A percentile compares a stretch with the other conserved stretches of the same genome.
Conservation (phyloP, 768 basidiomycete genomes). For the Daedalea quercina region DNA sequence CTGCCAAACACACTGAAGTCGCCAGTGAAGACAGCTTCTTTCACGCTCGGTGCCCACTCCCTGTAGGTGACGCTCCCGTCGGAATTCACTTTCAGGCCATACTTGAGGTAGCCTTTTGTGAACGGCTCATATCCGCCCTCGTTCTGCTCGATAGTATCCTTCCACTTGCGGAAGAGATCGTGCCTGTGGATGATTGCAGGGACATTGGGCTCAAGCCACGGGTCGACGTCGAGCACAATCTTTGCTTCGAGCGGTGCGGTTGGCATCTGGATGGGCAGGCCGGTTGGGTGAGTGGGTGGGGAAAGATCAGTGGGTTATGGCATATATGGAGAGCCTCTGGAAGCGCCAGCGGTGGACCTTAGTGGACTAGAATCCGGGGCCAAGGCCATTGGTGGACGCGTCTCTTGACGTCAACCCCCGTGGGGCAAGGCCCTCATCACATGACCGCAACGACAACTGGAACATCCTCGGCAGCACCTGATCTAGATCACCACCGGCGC, state of each 20-base stretch:
- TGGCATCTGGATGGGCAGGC: conserved; percentile 7
- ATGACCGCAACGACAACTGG: background rate
- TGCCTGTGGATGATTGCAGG: conserved; percentile 65
- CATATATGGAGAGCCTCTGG: no score
- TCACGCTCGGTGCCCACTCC: conserved; percentile 95
- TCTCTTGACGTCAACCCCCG: conserved; percentile 3
- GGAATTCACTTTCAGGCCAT: conserved; percentile 67
- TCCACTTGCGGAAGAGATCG: conserved; percentile 67
- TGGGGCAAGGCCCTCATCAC: background rate
- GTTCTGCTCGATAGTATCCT: conserved; percentile 59
- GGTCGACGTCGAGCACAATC: conserved; percentile 56
- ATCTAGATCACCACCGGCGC: background rate
- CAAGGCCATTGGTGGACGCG: background rate
- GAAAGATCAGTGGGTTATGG: background rate
- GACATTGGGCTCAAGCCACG: conserved; percentile 69
- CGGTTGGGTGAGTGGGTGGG: background rate
- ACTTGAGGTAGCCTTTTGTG: conserved; percentile 72
- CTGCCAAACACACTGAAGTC: conserved; percentile 80
- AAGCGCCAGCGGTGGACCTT: background rate
- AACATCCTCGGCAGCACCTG: background rate
- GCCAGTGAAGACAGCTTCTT: conserved; percentile 78
- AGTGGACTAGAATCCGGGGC: background rate
- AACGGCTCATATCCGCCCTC: conserved; percentile 85
- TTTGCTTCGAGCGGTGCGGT: conserved; percentile 39
- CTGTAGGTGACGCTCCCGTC: conserved; percentile 74